Evolutionary conservation across 768 basidiomycete species (phyloP).

Genomic region (Amanita subjunquillea): DNA sequence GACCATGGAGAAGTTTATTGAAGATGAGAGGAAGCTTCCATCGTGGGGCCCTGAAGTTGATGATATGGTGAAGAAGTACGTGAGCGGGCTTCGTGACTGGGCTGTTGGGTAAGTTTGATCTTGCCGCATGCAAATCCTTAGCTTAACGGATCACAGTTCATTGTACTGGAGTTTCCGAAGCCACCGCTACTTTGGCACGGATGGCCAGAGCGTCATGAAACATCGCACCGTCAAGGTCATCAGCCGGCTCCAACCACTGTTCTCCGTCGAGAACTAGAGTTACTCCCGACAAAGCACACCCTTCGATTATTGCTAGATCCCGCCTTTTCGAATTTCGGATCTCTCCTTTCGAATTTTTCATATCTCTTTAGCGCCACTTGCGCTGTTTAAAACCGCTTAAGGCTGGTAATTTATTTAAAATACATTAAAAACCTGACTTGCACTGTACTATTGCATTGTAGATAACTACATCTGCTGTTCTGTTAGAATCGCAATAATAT

Average conservation of each 20-base stretch:
- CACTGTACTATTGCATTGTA: constrained; percentile 4
- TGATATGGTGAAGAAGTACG: constrained; percentile 43
- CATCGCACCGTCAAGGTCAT: constrained; percentile 42
- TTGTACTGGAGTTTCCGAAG: constrained; percentile 68
- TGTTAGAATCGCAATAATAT: not conserved
- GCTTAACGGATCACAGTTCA: constrained; percentile 21
- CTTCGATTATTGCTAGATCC: not conserved
- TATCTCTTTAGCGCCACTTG: not conserved
- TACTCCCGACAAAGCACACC: not conserved
- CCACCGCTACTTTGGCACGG: constrained; percentile 55
- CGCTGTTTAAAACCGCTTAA: not conserved
- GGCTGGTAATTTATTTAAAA: not conserved
- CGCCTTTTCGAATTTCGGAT: not conserved
- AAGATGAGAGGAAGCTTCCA: constrained; percentile 37
- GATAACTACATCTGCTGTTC: not conserved
- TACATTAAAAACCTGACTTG: not conserved
- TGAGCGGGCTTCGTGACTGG: constrained; percentile 60
- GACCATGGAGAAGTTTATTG: constrained; percentile 42
- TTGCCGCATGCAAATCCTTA: not conserved
- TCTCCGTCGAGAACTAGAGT: not conserved
- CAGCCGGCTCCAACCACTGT: not conserved
- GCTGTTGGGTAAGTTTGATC: constrained; percentile 44
- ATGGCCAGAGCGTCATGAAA: constrained; percentile 45
- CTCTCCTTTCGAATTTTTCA: not conserved
- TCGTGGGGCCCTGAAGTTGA: constrained; percentile 57